Conservation (phyloP, 345 rosid genomes). For the Brassica cretica region DNA sequence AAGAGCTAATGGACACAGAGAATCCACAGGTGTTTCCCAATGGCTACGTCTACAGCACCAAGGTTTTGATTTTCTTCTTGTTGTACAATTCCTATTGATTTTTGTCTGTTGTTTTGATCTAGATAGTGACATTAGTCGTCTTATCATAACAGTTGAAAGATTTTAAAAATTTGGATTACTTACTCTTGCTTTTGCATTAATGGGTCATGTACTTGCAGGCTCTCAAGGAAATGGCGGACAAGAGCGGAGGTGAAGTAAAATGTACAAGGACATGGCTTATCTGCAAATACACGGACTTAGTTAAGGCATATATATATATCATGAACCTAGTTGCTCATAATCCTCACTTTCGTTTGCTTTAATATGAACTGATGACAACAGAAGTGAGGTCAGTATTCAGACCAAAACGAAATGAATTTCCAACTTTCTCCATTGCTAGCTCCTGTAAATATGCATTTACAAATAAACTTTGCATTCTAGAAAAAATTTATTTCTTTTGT, state of each 20-base stretch:
- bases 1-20: slow-evolving; percentile 96
- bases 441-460: slow-evolving; percentile 21
- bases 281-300: slow-evolving; percentile 67
- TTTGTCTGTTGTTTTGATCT: background rate
- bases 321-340: slow-evolving; percentile 34
- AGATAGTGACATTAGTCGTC: slow-evolving; percentile 2
- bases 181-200: background rate
- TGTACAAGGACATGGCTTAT: slow-evolving; percentile 78
- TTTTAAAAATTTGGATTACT: background rate
- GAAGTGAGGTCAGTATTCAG: slow-evolving; percentile 28
- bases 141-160: background rate
- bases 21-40: slow-evolving; percentile 96
- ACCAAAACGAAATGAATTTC: slow-evolving; percentile 19
- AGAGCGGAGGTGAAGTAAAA: slow-evolving; percentile 65
- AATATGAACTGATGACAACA: slow-evolving; percentile 20
- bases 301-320: slow-evolving; percentile 79
- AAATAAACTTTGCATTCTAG: slow-evolving; percentile 8
- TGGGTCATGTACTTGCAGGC: slow-evolving; percentile 53
- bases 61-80: slow-evolving; percentile 49
- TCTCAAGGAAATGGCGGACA: slow-evolving; percentile 90
- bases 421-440: slow-evolving; percentile 24
- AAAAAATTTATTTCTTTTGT: slow-evolving; percentile 28
- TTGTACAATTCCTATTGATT: background rate
- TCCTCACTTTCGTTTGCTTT: slow-evolving; percentile 23
- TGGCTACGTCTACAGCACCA: slow-evolving; percentile 89